phyloP scores from a whole-genome alignment of 2,329 filamentous ascomycete species.

The Didymella glomerata region DNA sequence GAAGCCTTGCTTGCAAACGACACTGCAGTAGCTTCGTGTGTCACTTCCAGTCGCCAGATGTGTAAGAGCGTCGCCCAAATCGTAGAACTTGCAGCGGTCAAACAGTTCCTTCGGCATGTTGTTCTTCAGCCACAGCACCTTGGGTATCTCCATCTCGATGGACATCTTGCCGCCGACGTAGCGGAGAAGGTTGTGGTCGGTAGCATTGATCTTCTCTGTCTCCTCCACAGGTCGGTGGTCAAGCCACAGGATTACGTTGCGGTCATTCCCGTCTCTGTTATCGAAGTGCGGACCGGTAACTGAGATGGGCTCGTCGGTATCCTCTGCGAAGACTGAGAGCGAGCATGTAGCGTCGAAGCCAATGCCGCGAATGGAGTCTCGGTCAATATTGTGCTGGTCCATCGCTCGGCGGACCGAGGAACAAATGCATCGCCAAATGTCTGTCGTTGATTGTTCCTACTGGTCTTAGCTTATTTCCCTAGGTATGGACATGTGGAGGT shows the following conservation, averaged over 20 bases:
- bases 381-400: constrained; percentile 80
- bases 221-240: constrained; percentile 93
- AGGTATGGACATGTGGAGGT: constrained; percentile 11
- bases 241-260: constrained; percentile 96
- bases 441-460: constrained; percentile 94
- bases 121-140: constrained; percentile 98
- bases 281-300: constrained; percentile 89
- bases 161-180: constrained; percentile 99
- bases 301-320: constrained; percentile 89
- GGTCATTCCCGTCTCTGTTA: constrained; percentile 77
- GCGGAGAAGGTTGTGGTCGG: constrained; percentile 87
- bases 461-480: constrained; percentile 20
- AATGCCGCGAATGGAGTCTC: constrained; percentile 81
- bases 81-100: constrained; percentile 94
- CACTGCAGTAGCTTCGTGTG: constrained; percentile 91
- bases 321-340: constrained; percentile 85
- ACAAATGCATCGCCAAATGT: constrained; percentile 97
- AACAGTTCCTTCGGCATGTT: constrained; percentile 95
- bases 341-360: constrained; percentile 99
- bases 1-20: constrained; percentile 96
- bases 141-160: constrained; percentile 99
- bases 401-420: constrained; percentile 84
- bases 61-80: constrained; percentile 89
- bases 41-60: constrained; percentile 93
- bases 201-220: constrained; percentile 91